Evolutionary conservation across 2,329 filamentous ascomycete genomes (phyloP).

Genomic region (Xylariaceae sp.): DNA sequence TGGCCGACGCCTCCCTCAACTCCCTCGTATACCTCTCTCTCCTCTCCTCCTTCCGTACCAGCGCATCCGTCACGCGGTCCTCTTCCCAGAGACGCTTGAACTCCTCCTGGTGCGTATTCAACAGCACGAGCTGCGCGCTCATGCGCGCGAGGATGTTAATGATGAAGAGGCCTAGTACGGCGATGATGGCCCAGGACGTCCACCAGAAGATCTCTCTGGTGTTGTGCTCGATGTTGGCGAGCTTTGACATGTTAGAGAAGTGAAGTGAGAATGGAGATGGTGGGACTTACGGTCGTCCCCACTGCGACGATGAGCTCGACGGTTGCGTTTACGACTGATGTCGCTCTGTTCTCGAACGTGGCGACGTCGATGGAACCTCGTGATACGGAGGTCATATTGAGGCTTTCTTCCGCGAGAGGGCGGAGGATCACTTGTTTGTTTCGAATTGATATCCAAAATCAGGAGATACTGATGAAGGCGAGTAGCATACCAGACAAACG

Average conservation of each 20-base stretch:
- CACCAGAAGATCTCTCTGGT: conserved; percentile 23
- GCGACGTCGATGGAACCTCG: neutral
- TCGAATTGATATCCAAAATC: too few species aligned
- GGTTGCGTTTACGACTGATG: conserved; percentile 1
- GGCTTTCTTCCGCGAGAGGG: neutral
- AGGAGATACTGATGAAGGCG: too few species aligned
- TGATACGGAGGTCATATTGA: neutral
- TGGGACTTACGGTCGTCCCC: conserved; percentile 4
- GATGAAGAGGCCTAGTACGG: conserved; percentile 23
- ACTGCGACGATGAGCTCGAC: conserved; percentile 1
- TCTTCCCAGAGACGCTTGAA: conserved; percentile 26
- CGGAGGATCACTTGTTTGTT: neutral
- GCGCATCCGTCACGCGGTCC: conserved; percentile 14
- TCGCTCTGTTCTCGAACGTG: conserved; percentile 1
- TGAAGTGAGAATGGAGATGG: too few species aligned
- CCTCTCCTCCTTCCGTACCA: conserved; percentile 4
- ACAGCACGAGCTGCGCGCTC: conserved; percentile 13
- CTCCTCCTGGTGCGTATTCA: conserved; percentile 19
- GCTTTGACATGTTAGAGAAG: conserved; percentile 6
- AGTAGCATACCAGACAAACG: too few species aligned
- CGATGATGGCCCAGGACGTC: conserved; percentile 17
- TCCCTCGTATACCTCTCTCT: conserved; percentile 1
- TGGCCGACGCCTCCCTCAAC: neutral
- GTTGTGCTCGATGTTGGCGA: conserved; percentile 20
- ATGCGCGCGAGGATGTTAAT: conserved; percentile 18